Base-by-base conservation (phyloP, 1,284 basidiomycete species). In the Tilletia caries region DNA sequence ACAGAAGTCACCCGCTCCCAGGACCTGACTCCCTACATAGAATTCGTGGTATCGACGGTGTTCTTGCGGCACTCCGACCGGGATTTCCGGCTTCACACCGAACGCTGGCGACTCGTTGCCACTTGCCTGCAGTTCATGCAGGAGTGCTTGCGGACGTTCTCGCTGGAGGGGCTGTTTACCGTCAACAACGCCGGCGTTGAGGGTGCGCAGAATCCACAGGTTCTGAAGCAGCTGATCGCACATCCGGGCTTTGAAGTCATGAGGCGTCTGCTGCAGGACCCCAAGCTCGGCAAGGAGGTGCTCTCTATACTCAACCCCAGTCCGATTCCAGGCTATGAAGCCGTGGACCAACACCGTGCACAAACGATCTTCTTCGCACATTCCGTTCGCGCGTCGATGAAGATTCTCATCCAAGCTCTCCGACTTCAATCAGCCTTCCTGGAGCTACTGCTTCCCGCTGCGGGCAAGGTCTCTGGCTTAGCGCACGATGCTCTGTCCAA, bases 161-260 rank as follows among this genome's bases (percentile, higher is more conserved):
- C 70, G 41, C 65, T 79, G 67, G 67, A 76, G 2, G 60, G 48
- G 32, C 32, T 62, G 67, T 33, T 52, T 70, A 66, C 52, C 69
- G 65, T 41, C 27, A 71, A 80, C 6, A 13, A 18, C 5, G 58
- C 65, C 13, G 68, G 73, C 23, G 62, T 73, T 32, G 72, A 74
- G 13, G 72, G 71, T 12, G 72, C 73, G 3, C 67, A 73, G 2
- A 79, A 79, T 20, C 76, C 85, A 0, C 78, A 80, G 0, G 78
- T 67, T 62, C 68, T 83, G 37, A 74, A 72, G 2, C 76, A 74
- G 33, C 81, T 85, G 0, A 79, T 91, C 37, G 76, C 90, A 1
- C 93, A 97, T 82, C 93, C 95, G 0, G 95, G 94, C 1, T 95
- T 92, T 82, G 90, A 93, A 66, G 85, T 98, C 67, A 88, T 95